A percentile compares a stretch with the other conserved stretches of the same genome.
Conservation (phyloP, 495 filamentous ascomycete species). For the Jackrogersella minutella region DNA sequence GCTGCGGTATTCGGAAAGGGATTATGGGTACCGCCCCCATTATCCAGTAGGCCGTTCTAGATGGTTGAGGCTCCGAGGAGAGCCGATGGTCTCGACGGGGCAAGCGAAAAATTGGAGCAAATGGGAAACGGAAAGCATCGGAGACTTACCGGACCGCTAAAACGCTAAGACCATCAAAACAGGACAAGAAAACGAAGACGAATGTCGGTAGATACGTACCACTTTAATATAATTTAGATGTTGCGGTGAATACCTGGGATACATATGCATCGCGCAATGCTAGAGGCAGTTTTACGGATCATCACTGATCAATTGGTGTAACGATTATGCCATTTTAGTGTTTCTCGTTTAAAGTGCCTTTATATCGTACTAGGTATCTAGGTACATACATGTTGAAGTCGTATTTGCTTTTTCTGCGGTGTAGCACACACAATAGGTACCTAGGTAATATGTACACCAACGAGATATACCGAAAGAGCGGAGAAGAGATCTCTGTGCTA, state of each 20-base stretch:
- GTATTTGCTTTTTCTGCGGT: slow-evolving; percentile 18
- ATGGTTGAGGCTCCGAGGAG: slow-evolving; percentile 35
- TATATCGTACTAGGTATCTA: too few species aligned
- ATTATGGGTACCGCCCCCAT: slow-evolving; percentile 20
- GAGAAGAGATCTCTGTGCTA: slow-evolving; percentile 28
- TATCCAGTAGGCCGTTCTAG: slow-evolving; percentile 13
- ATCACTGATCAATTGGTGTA: slow-evolving; percentile 12
- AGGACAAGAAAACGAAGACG: not conserved
- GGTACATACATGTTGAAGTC: not conserved
- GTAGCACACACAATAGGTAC: slow-evolving; percentile 7
- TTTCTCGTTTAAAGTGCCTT: not conserved
- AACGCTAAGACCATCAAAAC: slow-evolving; percentile 1
- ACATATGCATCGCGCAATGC: slow-evolving; percentile 7
- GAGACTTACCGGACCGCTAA: slow-evolving; percentile 25
- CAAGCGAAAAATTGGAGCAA: slow-evolving; percentile 37
- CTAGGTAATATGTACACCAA: not conserved
- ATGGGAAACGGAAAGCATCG: slow-evolving; percentile 20
- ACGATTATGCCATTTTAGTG: slow-evolving; percentile 2
- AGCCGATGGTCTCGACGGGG: slow-evolving; percentile 23
- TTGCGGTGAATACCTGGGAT: too few species aligned
- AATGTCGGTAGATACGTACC: slow-evolving; percentile 6
- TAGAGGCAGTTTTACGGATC: slow-evolving; percentile 16
- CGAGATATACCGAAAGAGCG: slow-evolving; percentile 18
- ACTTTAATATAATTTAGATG: slow-evolving; percentile 16
- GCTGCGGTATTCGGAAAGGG: slow-evolving; percentile 32